Base-by-base conservation (phyloP, 768 basidiomycete species). In the Chalciporus sphaerocephalus region DNA sequence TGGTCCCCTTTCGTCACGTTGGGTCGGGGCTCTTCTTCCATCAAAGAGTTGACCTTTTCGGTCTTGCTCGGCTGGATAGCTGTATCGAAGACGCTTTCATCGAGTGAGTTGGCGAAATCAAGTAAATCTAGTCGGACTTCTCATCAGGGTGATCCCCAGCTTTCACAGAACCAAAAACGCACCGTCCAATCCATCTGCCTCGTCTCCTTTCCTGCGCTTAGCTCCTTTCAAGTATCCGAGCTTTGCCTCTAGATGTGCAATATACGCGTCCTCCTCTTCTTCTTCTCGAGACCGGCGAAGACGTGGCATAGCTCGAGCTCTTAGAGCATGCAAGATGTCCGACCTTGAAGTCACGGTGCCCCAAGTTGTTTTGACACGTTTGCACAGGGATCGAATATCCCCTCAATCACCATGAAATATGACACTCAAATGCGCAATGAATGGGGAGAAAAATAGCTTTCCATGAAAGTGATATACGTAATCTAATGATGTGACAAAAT, bases 111-210 rank as follows among this genome's bases (percentile, higher is more conserved):
- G 5, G 77, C 67, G 46, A 79, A 77, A 48, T 78, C 72, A 49
- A 83, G 64, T 17, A 85, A 66, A 52, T 83, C 81, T 83, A 46
- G 10, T 40, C 36, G 16, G 41, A 28, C 13, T 30, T 38, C 21
- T 41, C 28, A 42, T 47, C 12, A 25, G 33, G 42, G 32, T 23
- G 22, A 13, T 17, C 28, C 28, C 21, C 33, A 17, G n/a, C n/a
- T 38, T 45, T 17, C 6, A 22, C 16, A 21, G 33, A 24, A 6
- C 5, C 24, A 45, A 22, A 44, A 3, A 64, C 74, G 21, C 58
- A 92, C 94, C 94, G 56, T 85, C 89, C 13, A 96, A 68, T 4
- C 92, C 93, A 64, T 97, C 94, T 2, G 79, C 80, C 30, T 81
- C 84, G 25, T 74, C 60, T 0, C 66, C 69, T 20, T 66, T 72